Conservation (phyloP, 2,329 filamentous ascomycete genomes). For the Aspergillus alliaceus region DNA sequence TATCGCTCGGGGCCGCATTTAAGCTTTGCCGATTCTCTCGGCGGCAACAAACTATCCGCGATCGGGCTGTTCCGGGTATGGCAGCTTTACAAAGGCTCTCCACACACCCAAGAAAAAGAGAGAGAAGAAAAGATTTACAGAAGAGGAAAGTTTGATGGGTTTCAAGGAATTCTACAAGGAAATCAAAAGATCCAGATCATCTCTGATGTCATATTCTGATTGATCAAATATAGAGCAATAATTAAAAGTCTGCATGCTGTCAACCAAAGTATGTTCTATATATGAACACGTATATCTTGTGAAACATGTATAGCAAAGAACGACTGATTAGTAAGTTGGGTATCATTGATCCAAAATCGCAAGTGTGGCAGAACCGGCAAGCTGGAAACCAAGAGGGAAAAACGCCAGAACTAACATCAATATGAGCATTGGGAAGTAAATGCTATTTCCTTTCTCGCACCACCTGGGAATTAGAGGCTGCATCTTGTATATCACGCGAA, state of each 20-base stretch:
- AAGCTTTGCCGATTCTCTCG: neutral
- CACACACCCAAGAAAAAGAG: too few relatives aligned
- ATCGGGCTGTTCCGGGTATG: neutral
- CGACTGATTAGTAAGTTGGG: slow-evolving; percentile 11
- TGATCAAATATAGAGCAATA: too few relatives aligned
- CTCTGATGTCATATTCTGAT: too few relatives aligned
- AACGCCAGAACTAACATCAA: slow-evolving; percentile 1
- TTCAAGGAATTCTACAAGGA: neutral
- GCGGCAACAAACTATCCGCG: neutral
- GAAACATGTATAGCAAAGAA: neutral
- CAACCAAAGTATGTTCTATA: neutral
- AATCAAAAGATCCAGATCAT: too few relatives aligned
- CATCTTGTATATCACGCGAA: slow-evolving; percentile 26
- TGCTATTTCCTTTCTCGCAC: slow-evolving; percentile 28
- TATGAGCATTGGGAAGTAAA: neutral
- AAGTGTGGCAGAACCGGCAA: neutral
- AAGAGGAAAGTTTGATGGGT: too few relatives aligned
- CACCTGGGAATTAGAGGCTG: slow-evolving; percentile 7
- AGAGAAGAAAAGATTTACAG: too few relatives aligned
- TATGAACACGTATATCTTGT: neutral
- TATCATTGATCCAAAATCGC: slow-evolving; percentile 12
- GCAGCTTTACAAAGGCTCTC: too few relatives aligned
- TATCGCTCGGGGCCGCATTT: neutral
- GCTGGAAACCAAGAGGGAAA: neutral
- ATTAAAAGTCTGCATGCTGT: too few relatives aligned